A percentile compares a stretch with the other conserved stretches of the same genome.
phyloP scores from a whole-genome alignment of 495 filamentous ascomycete species.

The Clavariopsis aquatica region DNA sequence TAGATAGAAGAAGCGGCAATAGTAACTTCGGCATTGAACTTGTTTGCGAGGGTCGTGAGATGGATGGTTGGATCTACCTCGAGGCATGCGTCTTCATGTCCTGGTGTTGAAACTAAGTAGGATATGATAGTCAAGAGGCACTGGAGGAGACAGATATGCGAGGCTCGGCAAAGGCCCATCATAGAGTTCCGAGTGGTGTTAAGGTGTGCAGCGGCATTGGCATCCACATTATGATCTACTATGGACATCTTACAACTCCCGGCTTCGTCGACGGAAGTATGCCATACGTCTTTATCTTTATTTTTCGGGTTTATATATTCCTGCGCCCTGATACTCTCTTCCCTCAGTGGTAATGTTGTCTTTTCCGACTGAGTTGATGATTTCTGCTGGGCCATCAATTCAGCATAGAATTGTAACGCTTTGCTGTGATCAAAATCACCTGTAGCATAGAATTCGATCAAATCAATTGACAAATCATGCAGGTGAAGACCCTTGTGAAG shows the following conservation, averaged over 20 bases:
- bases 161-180: slow-evolving; percentile 1
- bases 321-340: not conserved
- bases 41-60: not conserved
- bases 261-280: not conserved
- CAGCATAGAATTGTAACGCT: not conserved
- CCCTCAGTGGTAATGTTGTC: not conserved
- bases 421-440: not conserved
- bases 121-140: not conserved
- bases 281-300: not conserved
- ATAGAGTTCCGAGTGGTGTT: not conserved
- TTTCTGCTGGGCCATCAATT: not conserved
- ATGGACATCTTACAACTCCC: not conserved
- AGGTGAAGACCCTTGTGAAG: not conserved
- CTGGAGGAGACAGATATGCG: slow-evolving; percentile 12
- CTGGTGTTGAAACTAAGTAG: not conserved
- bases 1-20: not conserved
- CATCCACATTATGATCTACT: not conserved
- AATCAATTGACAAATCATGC: not conserved
- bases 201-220: not conserved
- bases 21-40: slow-evolving; percentile 5
- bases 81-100: not conserved
- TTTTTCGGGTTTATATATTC: not conserved
- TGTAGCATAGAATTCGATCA: not conserved
- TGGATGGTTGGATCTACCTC: not conserved
- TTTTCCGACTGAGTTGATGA: not conserved